Conservation (phyloP, 106 monocot genomes). For the Alisma plantagoaquatica region DNA sequence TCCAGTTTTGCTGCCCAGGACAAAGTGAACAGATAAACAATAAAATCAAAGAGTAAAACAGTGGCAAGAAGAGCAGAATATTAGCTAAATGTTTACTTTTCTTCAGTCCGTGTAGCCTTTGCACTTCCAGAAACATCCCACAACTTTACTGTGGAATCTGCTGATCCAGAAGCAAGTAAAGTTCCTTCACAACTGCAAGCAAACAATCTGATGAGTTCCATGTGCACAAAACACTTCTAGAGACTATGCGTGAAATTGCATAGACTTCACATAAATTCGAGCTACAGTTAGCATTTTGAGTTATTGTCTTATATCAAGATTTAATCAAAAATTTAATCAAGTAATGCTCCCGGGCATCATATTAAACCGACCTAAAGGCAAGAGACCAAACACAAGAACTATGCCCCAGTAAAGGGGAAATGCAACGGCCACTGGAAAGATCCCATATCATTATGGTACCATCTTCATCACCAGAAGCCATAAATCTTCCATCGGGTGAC, state of each 20-base stretch:
- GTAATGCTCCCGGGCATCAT: too few species aligned
- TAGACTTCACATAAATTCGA: too few species aligned
- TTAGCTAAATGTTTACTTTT: slow-evolving; percentile 34
- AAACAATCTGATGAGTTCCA: too few species aligned
- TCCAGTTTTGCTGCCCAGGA: slow-evolving; percentile 46
- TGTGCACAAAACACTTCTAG: too few species aligned
- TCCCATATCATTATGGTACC: slow-evolving; percentile 99
- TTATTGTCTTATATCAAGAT: too few species aligned
- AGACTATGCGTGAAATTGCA: too few species aligned
- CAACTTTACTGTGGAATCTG: slow-evolving; percentile 82
- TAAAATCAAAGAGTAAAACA: neutral
- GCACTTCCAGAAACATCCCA: slow-evolving; percentile 90
- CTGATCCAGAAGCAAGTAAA: slow-evolving; percentile 89
- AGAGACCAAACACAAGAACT: slow-evolving; percentile 88
- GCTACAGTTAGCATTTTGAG: too few species aligned
- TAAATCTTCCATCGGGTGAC: slow-evolving; percentile 93
- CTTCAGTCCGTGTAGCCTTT: slow-evolving; percentile 58
- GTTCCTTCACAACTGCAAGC: slow-evolving; percentile 69
- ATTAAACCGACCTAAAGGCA: slow-evolving; percentile 99
- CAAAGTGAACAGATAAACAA: neutral
- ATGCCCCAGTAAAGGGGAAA: slow-evolving; percentile 83
- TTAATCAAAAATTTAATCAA: too few species aligned
- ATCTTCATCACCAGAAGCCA: slow-evolving; percentile 99
- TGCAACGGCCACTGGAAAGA: slow-evolving; percentile 69
- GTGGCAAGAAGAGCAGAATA: neutral